Conservation (phyloP, 768 basidiomycete species). For the Exsudoporus frostii region DNA sequence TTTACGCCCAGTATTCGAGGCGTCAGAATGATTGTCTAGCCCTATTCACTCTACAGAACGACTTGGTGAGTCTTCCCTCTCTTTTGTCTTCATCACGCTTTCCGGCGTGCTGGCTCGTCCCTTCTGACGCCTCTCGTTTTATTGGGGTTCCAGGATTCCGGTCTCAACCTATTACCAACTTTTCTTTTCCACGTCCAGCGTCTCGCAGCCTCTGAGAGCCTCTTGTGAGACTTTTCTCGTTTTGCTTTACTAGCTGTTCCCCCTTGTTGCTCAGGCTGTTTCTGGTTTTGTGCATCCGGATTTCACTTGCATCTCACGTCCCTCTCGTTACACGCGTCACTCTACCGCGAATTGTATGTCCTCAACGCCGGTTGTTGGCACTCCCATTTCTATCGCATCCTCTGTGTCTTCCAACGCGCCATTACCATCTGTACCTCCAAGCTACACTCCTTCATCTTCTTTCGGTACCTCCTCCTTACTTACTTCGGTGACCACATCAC, state of each 20-base stretch:
- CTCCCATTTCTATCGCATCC: slow-evolving; percentile 5
- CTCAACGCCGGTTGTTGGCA: slow-evolving; percentile 13
- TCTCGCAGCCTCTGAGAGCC: neutral
- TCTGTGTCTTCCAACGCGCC: slow-evolving; percentile 11
- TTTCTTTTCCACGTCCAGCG: neutral
- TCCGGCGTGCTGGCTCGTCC: neutral
- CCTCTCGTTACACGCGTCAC: slow-evolving; percentile 5
- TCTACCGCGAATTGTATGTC: slow-evolving; percentile 20
- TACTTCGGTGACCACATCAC: slow-evolving; percentile 21
- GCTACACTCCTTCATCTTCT: slow-evolving; percentile 5
- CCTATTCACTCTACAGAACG: slow-evolving; percentile 8
- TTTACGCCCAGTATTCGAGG: slow-evolving; percentile 11
- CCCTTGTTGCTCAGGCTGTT: neutral
- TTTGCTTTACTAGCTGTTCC: slow-evolving; percentile 3
- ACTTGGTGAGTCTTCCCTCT: slow-evolving; percentile 14
- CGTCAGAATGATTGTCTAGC: slow-evolving; percentile 22
- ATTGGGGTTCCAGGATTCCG: neutral
- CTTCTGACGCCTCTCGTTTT: neutral
- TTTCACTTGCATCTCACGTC: slow-evolving; percentile 11
- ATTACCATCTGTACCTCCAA: slow-evolving; percentile 4
- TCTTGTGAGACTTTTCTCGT: slow-evolving; percentile 5
- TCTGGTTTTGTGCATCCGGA: slow-evolving; percentile 1
- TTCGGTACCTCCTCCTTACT: slow-evolving; percentile 18
- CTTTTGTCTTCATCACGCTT: neutral
- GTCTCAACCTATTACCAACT: slow-evolving; percentile 1